Conservation (phyloP, 2,329 filamentous ascomycete species). For the Colletotrichum eremochloae region DNA sequence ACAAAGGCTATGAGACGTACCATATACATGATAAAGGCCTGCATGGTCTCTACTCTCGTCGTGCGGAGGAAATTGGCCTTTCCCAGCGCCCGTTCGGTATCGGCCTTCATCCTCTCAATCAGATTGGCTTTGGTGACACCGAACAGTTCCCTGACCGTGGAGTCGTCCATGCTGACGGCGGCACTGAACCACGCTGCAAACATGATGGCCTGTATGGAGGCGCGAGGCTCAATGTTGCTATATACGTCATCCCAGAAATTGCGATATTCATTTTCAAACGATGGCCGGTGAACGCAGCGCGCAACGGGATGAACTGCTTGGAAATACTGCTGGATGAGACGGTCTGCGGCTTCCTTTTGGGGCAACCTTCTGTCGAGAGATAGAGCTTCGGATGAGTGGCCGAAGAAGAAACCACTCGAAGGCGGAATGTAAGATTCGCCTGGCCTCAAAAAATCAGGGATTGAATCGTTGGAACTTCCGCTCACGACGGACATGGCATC, state of each 20-base stretch:
- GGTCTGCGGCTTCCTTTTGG: slow-evolving; percentile 67
- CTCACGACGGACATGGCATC: slow-evolving; percentile 44
- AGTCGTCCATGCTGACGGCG: slow-evolving; percentile 74
- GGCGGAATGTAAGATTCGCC: slow-evolving; percentile 77
- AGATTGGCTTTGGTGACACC: slow-evolving; percentile 67
- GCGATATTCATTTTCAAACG: slow-evolving; percentile 74
- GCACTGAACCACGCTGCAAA: slow-evolving; percentile 79
- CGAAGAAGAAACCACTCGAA: slow-evolving; percentile 76
- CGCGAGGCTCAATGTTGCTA: slow-evolving; percentile 71
- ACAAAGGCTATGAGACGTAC: slow-evolving; percentile 57
- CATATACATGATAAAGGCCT: slow-evolving; percentile 83
- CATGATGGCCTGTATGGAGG: slow-evolving; percentile 76
- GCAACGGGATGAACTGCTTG: slow-evolving; percentile 76
- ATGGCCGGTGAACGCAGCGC: slow-evolving; percentile 75
- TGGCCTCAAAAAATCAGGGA: slow-evolving; percentile 72
- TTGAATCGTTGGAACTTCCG: slow-evolving; percentile 46
- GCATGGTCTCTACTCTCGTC: slow-evolving; percentile 78
- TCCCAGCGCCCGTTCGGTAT: slow-evolving; percentile 75
- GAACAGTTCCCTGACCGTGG: slow-evolving; percentile 64
- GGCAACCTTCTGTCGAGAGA: slow-evolving; percentile 73
- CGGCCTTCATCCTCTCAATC: slow-evolving; percentile 73
- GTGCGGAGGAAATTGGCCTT: slow-evolving; percentile 80
- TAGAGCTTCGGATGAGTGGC: slow-evolving; percentile 61
- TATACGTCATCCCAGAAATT: slow-evolving; percentile 75
- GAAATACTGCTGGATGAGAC: slow-evolving; percentile 76